Evolutionary conservation across 2,329 filamentous ascomycete genomes (phyloP), one percentile per base, ranked within the genome.

Genomic region (Penicillium oxalicum): DNA sequence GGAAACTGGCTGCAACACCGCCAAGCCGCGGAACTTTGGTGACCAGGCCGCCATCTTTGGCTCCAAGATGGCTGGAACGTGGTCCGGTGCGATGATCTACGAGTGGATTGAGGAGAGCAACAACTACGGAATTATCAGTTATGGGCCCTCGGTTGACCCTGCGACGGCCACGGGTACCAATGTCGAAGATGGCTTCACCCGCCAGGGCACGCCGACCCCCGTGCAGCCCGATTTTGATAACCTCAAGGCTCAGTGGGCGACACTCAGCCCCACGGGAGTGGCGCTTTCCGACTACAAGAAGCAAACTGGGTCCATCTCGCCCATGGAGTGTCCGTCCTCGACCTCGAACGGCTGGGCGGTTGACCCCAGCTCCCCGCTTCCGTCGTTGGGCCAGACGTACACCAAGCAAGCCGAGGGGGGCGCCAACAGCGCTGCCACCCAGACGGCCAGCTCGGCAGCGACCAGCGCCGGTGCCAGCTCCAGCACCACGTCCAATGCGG

Each of bases 31-130:
- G 32, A 70, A 66, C 5, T 75, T 75, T 49, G 59, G 64, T n/a
- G 73, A 95, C 63, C 87, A 93, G 68, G 76, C 79, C 36, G 83
- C 87, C 43, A 88, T 95, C 58, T 86, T 93, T 60, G 85, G 87
- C 38, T 58, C 76, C 0, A 70, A 87, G 2, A 95, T 95, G 89
- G 71, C 78, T 5, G 74, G 76, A 49, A 78, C 75, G 27, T 84
- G 80, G 77, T 90, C 86, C 44, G 89, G 89, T 47, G 78, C 87
- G 45, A 90, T 95, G 54, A 77, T 94, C 56, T 94, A 95, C 70
- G 88, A 95, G 66, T 95, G 89, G 89, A 88, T 94, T 54, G 74
- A 91, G 64, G 89, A 94, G 69, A 74, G 79, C 44, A 94, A 95
- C 68, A 70, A 88, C 61, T 95, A 94, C 67, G 89, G 89, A 35